phyloP scores from a whole-genome alignment of 148 eudicot genomes.

The Camellia sinensis region DNA sequence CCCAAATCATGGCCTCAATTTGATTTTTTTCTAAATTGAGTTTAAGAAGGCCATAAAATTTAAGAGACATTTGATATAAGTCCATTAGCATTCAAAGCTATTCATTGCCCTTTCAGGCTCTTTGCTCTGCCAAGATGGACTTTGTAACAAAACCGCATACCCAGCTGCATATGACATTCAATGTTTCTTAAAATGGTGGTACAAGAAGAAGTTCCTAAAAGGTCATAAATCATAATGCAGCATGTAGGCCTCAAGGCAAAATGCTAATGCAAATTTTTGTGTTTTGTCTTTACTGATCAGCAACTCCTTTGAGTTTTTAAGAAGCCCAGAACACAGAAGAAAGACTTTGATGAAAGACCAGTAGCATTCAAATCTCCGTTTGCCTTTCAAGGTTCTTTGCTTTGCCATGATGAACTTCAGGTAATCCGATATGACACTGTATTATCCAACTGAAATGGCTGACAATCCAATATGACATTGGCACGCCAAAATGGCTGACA shows the following conservation, averaged over 20 bases:
- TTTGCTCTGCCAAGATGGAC: constrained; percentile 25
- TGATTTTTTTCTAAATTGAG: too few relatives aligned
- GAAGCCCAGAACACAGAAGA: constrained; percentile 13
- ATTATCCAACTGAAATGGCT: too few relatives aligned
- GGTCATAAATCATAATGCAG: neutral
- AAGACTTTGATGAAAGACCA: constrained; percentile 17
- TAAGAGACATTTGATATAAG: constrained; percentile 8
- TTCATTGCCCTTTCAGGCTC: constrained; percentile 13
- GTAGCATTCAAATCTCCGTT: constrained; percentile 24
- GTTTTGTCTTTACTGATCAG: constrained; percentile 13
- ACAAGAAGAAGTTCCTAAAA: neutral
- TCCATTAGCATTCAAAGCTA: constrained; percentile 27
- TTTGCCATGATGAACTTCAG: constrained; percentile 23
- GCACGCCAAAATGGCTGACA: too few relatives aligned
- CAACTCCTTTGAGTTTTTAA: constrained; percentile 5
- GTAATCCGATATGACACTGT: neutral
- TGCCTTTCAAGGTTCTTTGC: constrained; percentile 16
- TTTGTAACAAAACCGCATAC: neutral
- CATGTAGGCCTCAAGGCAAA: neutral
- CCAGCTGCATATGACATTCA: neutral
- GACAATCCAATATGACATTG: neutral
- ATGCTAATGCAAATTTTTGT: neutral
- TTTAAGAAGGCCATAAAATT: too few relatives aligned
- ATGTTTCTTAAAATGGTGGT: neutral
- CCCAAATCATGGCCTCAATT: neutral